A percentile compares a stretch with the other conserved stretches of the same genome.
Evolutionary conservation across 192 early-diverging fungal genomes (phyloP).

Genomic region (Umbelopsis vinacea): DNA sequence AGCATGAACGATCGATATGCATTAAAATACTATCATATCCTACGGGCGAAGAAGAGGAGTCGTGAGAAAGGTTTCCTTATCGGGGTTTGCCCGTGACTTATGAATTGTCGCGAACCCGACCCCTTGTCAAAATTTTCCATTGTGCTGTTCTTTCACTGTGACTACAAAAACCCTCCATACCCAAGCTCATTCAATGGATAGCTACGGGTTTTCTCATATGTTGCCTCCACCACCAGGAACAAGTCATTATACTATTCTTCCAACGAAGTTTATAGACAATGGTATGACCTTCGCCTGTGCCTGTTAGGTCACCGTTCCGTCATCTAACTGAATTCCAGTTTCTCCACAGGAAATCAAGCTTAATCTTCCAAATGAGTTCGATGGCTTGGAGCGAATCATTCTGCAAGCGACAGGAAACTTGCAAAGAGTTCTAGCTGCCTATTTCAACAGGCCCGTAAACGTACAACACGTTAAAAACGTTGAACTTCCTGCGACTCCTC

Average conservation of each 20-base stretch:
- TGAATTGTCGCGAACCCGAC: neutral
- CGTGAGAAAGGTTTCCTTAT: conserved; percentile 9
- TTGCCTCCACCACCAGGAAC: neutral
- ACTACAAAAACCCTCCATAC: neutral
- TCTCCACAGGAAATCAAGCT: conserved; percentile 34
- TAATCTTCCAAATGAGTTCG: conserved; percentile 29
- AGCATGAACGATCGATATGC: no score
- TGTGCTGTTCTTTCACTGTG: neutral
- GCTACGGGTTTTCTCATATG: neutral
- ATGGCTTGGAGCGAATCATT: conserved; percentile 35
- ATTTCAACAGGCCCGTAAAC: conserved; percentile 36
- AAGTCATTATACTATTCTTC: neutral
- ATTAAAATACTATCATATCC: no score
- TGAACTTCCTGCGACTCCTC: neutral
- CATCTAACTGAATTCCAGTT: conserved; percentile 15
- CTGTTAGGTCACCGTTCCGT: neutral
- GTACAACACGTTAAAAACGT: conserved; percentile 36
- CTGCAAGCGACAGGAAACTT: conserved; percentile 39
- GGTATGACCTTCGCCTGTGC: neutral
- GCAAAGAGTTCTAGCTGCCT: conserved; percentile 38
- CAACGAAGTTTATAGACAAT: neutral
- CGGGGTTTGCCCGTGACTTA: neutral
- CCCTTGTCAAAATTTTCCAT: conserved; percentile 5
- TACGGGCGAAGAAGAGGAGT: neutral
- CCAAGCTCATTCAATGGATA: neutral